Percentiles rank a stretch among this genome's conserved stretches.
These are phyloP conservation scores for Cercospora nicotianae DNA, from an alignment of 2,329 filamentous ascomycete species.

Conservation along the genomic window DNA sequence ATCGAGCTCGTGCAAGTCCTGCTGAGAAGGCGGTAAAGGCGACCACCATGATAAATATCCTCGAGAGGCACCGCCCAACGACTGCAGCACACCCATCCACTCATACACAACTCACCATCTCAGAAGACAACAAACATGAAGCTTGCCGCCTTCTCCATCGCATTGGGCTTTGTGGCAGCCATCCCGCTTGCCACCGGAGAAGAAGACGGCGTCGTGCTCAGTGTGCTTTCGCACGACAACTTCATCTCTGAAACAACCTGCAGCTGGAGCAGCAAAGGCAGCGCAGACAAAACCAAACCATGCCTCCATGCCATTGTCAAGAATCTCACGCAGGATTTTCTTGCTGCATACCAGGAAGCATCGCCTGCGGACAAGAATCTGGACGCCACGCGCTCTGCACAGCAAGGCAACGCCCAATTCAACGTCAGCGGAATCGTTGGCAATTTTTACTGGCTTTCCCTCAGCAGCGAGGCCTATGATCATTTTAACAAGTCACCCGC, in stretches of 20 bases:
- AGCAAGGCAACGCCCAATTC: neutral
- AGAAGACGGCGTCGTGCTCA: neutral
- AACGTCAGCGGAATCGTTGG: neutral
- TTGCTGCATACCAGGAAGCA: slow-evolving; percentile 1
- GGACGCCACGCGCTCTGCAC: neutral
- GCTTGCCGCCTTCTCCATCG: neutral
- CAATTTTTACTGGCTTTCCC: neutral
- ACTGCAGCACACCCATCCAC: neutral
- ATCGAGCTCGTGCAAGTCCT: neutral
- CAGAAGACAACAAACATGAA: neutral
- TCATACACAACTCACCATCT: neutral
- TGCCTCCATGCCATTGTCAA: neutral
- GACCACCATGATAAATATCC: neutral
- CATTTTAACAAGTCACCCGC: neutral
- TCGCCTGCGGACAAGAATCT: neutral
- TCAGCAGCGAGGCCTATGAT: neutral
- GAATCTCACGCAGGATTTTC: neutral
- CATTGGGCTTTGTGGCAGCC: neutral
- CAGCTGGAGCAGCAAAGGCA: neutral
- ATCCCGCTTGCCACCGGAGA: neutral
- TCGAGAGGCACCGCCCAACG: neutral
- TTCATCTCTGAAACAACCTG: slow-evolving; percentile 1
- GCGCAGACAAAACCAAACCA: neutral
- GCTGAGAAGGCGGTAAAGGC: neutral
- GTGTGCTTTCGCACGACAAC: slow-evolving; percentile 1